Evolutionary conservation across 2,329 filamentous ascomycete species (phyloP).

Genomic region (Beauveria rudraprayagi): DNA sequence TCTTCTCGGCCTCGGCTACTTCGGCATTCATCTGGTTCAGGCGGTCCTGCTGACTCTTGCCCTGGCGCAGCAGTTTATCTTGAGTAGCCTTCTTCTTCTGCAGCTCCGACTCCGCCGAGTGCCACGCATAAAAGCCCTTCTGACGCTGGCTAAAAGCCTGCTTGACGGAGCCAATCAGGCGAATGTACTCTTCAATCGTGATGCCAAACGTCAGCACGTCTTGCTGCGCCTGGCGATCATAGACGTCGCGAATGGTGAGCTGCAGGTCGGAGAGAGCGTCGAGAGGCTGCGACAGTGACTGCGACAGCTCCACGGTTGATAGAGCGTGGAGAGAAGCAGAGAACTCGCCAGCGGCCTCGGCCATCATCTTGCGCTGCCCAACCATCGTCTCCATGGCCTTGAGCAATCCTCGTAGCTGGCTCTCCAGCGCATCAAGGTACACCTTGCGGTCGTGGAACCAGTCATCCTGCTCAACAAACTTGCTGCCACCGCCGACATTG

Average conservation of each 20-base stretch:
- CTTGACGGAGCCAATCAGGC: constrained; percentile 90
- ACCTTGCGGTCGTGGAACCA: constrained; percentile 98
- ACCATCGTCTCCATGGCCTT: constrained; percentile 95
- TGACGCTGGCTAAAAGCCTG: constrained; percentile 86
- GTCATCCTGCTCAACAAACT: constrained; percentile 97
- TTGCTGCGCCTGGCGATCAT: constrained; percentile 93
- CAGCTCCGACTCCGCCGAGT: constrained; percentile 79
- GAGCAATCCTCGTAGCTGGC: constrained; percentile 78
- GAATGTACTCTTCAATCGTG: constrained; percentile 96
- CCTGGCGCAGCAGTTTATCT: constrained; percentile 91
- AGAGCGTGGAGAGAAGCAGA: constrained; percentile 87
- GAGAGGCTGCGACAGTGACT: constrained; percentile 76
- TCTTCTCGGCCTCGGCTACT: constrained; percentile 88
- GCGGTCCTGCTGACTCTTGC: constrained; percentile 91
- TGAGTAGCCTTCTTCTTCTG: constrained; percentile 82
- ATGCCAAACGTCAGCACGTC: constrained; percentile 94
- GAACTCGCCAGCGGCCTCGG: constrained; percentile 89
- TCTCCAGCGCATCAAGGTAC: constrained; percentile 89
- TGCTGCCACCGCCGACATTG: constrained; percentile 66
- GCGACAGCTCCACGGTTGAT: constrained; percentile 85
- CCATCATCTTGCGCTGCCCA: constrained; percentile 81
- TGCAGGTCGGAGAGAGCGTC: constrained; percentile 91
- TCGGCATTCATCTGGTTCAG: constrained; percentile 88
- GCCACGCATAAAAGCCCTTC: constrained; percentile 93
- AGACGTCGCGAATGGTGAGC: constrained; percentile 86